Conservation (phyloP, 805 yeast species). For the Teunomyces funiuensis region DNA sequence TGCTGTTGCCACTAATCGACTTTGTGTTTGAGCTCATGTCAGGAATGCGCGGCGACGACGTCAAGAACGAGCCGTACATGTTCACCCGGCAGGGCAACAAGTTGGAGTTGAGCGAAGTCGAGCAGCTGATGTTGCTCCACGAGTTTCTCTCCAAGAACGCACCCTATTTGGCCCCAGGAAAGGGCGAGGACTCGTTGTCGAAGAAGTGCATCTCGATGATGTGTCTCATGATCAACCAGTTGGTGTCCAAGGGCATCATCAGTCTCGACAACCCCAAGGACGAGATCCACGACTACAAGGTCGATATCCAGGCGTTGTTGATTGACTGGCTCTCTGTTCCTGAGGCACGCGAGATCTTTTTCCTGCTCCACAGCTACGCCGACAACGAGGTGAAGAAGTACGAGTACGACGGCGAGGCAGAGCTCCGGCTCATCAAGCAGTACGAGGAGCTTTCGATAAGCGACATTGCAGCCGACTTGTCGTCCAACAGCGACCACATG, state of each 20-base stretch:
- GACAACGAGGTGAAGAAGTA: constrained; percentile 6
- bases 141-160: constrained; percentile 60
- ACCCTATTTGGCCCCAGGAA: constrained; percentile 30
- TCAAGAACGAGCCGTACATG: constrained; percentile 23
- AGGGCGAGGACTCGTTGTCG: constrained; percentile 33
- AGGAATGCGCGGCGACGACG: constrained; percentile 52
- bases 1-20: constrained; percentile 56
- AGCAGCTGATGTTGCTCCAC: constrained; percentile 65
- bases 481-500: constrained; percentile 12
- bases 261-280: constrained; percentile 30
- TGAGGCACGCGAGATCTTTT: constrained; percentile 61
- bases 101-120: constrained; percentile 55
- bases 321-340: constrained; percentile 68
- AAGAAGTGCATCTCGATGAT: constrained; percentile 50
- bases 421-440: constrained; percentile 10
- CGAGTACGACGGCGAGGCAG: constrained; percentile 1
- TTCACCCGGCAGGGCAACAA: constrained; percentile 58
- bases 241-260: constrained; percentile 46
- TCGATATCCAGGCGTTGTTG: constrained; percentile 59
- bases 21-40: constrained; percentile 61
- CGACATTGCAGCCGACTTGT: constrained; percentile 21
- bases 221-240: constrained; percentile 61
- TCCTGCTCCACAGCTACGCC: constrained; percentile 25
- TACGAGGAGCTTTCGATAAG: constrained; percentile 12
- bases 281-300: constrained; percentile 49